These are phyloP conservation scores for Verticillium isaacii DNA, from an alignment of 2,329 filamentous ascomycete species.

Conservation along the genomic window DNA sequence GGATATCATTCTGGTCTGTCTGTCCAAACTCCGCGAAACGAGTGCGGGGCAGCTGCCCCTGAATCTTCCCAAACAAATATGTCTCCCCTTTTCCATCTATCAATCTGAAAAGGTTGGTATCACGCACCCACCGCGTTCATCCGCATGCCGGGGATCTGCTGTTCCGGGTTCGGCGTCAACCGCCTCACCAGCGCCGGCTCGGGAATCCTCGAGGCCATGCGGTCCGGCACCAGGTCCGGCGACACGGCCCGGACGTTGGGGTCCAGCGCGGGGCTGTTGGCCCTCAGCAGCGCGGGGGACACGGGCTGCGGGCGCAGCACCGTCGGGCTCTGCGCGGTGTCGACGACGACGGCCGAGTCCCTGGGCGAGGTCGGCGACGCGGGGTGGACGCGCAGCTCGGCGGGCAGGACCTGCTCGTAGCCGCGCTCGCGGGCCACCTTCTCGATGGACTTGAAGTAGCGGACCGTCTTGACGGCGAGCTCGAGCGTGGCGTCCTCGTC, in stretches of 20 bases:
- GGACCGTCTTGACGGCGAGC: constrained; percentile 69
- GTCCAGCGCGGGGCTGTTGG: constrained; percentile 47
- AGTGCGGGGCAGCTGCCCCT: background rate
- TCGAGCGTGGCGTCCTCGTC: constrained; percentile 76
- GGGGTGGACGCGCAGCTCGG: constrained; percentile 44
- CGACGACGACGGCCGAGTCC: constrained; percentile 31
- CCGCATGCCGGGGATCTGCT: constrained; percentile 26
- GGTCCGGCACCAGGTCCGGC: constrained; percentile 57
- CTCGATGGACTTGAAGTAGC: constrained; percentile 71
- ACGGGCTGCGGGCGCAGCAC: constrained; percentile 51
- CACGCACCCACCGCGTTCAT: constrained; percentile 20
- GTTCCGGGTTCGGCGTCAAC: constrained; percentile 44
- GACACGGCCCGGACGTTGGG: constrained; percentile 51
- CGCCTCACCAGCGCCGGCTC: constrained; percentile 38
- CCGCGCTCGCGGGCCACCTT: constrained; percentile 53
- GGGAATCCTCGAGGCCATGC: constrained; percentile 54
- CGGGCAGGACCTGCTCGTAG: constrained; percentile 54
- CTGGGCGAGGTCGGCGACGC: constrained; percentile 9
- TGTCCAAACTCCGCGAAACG: background rate
- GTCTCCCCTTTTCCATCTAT: background rate
- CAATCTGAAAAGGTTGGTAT: background rate
- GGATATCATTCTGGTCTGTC: background rate
- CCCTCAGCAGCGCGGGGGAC: constrained; percentile 49
- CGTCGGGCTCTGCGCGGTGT: constrained; percentile 37
- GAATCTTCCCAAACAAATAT: background rate